Percentiles rank a stretch among this genome's conserved stretches.
Evolutionary conservation across 2,329 filamentous ascomycete genomes (phyloP).

Genomic region (Hypomyces perniciosus): DNA sequence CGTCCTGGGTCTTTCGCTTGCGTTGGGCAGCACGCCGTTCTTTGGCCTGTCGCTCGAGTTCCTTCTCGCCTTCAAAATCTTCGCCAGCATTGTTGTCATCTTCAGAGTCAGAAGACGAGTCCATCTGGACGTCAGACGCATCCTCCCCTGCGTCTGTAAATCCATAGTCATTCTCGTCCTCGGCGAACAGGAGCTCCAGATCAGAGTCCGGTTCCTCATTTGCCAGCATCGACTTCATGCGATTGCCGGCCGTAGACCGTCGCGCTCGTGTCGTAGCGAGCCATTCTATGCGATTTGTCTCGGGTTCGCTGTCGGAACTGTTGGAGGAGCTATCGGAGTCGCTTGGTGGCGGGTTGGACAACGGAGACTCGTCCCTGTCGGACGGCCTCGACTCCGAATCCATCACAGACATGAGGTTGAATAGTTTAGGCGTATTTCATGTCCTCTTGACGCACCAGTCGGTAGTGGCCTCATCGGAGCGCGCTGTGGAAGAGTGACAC

Average conservation of each 20-base stretch:
- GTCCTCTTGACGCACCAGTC: not conserved
- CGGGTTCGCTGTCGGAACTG: constrained; percentile 21
- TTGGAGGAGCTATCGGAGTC: constrained; percentile 18
- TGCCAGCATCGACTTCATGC: constrained; percentile 71
- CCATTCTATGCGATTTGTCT: constrained; percentile 49
- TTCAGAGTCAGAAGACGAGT: constrained; percentile 78
- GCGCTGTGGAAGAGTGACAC: not conserved
- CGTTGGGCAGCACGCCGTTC: constrained; percentile 59
- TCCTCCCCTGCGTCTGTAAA: constrained; percentile 64
- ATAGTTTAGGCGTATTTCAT: not conserved
- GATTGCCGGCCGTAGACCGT: constrained; percentile 77
- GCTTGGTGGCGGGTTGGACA: constrained; percentile 22
- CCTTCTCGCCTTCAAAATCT: constrained; percentile 80
- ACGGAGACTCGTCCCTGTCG: constrained; percentile 28
- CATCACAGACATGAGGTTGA: constrained; percentile 18
- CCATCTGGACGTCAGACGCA: constrained; percentile 74
- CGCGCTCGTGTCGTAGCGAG: constrained; percentile 67
- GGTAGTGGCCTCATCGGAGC: constrained; percentile 7
- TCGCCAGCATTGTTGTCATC: constrained; percentile 54
- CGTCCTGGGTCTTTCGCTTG: constrained; percentile 76
- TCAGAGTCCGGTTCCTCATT: constrained; percentile 65
- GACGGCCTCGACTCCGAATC: constrained; percentile 24
- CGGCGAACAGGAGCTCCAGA: constrained; percentile 69
- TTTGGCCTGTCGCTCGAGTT: constrained; percentile 71
- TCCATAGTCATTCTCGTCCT: constrained; percentile 62